phyloP scores from a whole-genome alignment of 495 filamentous ascomycete species.

The Penicillium bialowiezense region DNA sequence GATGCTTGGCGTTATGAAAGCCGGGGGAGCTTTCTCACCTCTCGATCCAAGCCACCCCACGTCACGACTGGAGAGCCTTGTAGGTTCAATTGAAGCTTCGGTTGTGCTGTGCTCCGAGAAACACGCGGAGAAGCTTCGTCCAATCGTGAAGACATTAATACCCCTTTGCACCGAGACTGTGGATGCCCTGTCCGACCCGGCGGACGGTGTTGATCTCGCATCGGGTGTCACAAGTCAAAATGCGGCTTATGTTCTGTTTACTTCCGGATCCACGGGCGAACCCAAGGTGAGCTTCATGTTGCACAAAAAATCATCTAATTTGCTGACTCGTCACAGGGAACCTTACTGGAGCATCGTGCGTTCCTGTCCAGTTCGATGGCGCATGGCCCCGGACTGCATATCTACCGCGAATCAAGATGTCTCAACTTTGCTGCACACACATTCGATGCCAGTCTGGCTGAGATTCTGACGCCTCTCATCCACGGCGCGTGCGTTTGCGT shows the following conservation, averaged over 20 bases:
- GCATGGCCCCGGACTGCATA: slow-evolving; percentile 39
- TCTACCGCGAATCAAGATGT: slow-evolving; percentile 28
- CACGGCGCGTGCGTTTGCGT: slow-evolving; percentile 45
- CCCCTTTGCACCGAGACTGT: slow-evolving; percentile 33
- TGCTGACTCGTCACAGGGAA: slow-evolving; percentile 29
- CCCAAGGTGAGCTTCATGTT: slow-evolving; percentile 40
- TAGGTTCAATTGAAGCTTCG: slow-evolving; percentile 36
- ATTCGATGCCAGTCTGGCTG: slow-evolving; percentile 48
- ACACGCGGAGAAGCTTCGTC: slow-evolving; percentile 23
- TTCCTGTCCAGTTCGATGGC: slow-evolving; percentile 41
- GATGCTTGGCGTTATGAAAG: slow-evolving; percentile 57
- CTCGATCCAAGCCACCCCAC: slow-evolving; percentile 56
- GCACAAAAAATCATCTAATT: not conserved
- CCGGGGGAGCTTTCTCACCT: slow-evolving; percentile 58
- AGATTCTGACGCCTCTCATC: slow-evolving; percentile 42
- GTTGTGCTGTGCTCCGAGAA: slow-evolving; percentile 54
- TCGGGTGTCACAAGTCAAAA: slow-evolving; percentile 32
- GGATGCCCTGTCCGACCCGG: slow-evolving; percentile 20
- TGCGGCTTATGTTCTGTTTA: slow-evolving; percentile 47
- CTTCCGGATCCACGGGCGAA: slow-evolving; percentile 50
- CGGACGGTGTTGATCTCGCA: slow-evolving; percentile 19
- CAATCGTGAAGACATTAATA: slow-evolving; percentile 31
- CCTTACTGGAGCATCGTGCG: slow-evolving; percentile 46
- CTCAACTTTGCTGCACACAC: slow-evolving; percentile 55
- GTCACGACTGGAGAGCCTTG: slow-evolving; percentile 44